Base-by-base conservation (phyloP, 176 grass and related monocot genomes). In the Luzula sylvatica region DNA sequence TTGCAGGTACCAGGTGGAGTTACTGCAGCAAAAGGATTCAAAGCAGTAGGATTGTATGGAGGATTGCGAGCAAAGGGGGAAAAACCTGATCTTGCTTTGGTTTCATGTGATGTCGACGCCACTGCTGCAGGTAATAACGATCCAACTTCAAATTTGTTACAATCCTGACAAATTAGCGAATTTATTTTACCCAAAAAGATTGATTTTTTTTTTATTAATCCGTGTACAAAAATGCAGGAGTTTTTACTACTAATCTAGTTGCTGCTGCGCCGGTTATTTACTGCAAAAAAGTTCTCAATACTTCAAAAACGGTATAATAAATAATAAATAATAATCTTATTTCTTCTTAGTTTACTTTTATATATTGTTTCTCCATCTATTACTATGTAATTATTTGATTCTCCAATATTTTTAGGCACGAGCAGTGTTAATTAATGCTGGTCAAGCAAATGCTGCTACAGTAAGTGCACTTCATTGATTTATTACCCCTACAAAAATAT, bases 391-490 rank as follows among this genome's bases (percentile, higher is more conserved):
- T 55, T 61, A 1, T 54, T 38, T 48, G 47, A 15, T 46, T 57
- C 61, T 2, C 3, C 18, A 58, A 16, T 55, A 72, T 27, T 26
- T 50, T 2, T 62, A 96, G 84, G 84, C 81, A 11, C 80, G 90
- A 64, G 90, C 90, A 43, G 80, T 96, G 66, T 65, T 96, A 70
- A 66, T 78, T 67, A 96, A 96, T 24, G 84, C 90, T 77, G 90
- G 90, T 24, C 90, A 96, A 78, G 90, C 90, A 71, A 96, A 96
- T 82, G 84, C 84, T 65, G 90, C 90, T 30, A 96, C 90, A 24
- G 90, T 96, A 79, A 96, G 90, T 82, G 8, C 52, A 69, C 49
- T 35, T 50, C n/a, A 75, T 18, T 35, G 8, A 32, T 8, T 4
- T 32, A 32, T 32, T 32, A 32, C 5, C n/a, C n/a, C n/a, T n/a